Percentiles rank a stretch among this genome's conserved stretches.
phyloP scores from a whole-genome alignment of 2,329 filamentous ascomycete species.

The Trichoderma sp. region DNA sequence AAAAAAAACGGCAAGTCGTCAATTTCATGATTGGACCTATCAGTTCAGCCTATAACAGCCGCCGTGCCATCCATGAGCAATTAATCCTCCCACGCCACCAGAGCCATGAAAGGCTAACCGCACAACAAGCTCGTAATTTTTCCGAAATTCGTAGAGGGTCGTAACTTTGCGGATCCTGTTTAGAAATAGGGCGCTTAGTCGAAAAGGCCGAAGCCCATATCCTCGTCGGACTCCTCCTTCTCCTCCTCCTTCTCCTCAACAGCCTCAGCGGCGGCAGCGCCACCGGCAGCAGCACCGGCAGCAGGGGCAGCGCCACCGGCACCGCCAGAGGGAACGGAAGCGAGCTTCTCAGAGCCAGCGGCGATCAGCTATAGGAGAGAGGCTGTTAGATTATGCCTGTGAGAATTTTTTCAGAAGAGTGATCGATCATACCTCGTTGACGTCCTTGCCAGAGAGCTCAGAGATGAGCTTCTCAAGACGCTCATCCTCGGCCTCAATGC shows the following conservation, averaged over 20 bases:
- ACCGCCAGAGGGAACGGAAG: slow-evolving; percentile 86
- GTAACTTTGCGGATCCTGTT: slow-evolving; percentile 35
- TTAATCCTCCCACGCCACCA: slow-evolving; percentile 38
- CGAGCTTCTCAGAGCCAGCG: slow-evolving; percentile 89
- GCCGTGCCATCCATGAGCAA: slow-evolving; percentile 36
- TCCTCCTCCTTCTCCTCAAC: slow-evolving; percentile 78
- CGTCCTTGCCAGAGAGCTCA: slow-evolving; percentile 89
- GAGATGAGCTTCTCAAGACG: slow-evolving; percentile 83
- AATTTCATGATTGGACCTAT: slow-evolving; percentile 37
- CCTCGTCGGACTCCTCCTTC: slow-evolving; percentile 66
- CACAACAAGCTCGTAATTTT: slow-evolving; percentile 38
- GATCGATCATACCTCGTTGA: slow-evolving; percentile 76
- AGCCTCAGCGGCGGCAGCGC: slow-evolving; percentile 71
- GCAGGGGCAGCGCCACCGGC: slow-evolving; percentile 69
- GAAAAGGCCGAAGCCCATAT: slow-evolving; percentile 77
- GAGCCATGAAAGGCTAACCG: slow-evolving; percentile 37
- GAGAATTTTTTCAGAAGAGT: neutral
- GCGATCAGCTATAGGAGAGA: slow-evolving; percentile 71
- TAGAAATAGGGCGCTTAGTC: slow-evolving; percentile 56
- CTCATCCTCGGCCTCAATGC: slow-evolving; percentile 88
- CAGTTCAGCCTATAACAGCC: slow-evolving; percentile 34
- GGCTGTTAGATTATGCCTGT: neutral
- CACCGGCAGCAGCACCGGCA: slow-evolving; percentile 66
- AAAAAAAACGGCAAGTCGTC: slow-evolving; percentile 35
- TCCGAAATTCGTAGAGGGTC: slow-evolving; percentile 39